Evolutionary conservation across 371 early-diverging fungal genomes (phyloP).

Genomic region (Catenaria anguillulae): DNA sequence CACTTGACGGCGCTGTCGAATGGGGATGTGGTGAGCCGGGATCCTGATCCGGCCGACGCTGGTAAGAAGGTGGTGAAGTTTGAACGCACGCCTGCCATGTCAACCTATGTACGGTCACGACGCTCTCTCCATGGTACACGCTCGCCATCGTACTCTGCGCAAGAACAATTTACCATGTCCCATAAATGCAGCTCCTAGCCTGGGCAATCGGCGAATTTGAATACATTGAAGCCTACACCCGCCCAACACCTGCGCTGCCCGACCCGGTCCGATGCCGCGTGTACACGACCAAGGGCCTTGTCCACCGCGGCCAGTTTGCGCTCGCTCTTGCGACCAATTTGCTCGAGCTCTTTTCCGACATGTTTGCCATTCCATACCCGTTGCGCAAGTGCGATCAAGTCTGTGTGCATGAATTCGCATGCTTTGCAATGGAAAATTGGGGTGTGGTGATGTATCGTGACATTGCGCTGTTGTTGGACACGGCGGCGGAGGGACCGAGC

Average conservation of each 20-base stretch:
- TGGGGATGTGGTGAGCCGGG: constrained; percentile 42
- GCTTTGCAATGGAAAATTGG: too few species aligned
- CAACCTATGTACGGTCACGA: constrained; percentile 49
- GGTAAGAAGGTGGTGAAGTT: constrained; percentile 40
- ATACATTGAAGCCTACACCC: constrained; percentile 57
- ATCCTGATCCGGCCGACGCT: constrained; percentile 11
- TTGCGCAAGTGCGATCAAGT: too few species aligned
- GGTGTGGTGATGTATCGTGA: too few species aligned
- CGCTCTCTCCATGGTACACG: background rate
- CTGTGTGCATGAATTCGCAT: too few species aligned
- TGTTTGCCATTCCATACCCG: background rate
- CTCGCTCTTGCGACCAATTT: constrained; percentile 52
- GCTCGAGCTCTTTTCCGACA: constrained; percentile 31
- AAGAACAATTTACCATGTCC: too few species aligned
- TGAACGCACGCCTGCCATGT: constrained; percentile 73
- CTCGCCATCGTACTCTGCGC: too few species aligned
- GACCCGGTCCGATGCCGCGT: constrained; percentile 52
- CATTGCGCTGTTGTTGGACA: too few species aligned
- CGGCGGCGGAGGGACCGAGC: too few species aligned
- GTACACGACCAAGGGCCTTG: constrained; percentile 57
- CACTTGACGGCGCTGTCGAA: constrained; percentile 67
- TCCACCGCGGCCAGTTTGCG: constrained; percentile 57
- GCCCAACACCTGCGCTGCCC: constrained; percentile 39
- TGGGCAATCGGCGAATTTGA: constrained; percentile 80
- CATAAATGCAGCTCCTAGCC: constrained; percentile 42